Base-by-base conservation (phyloP, 2,329 filamentous ascomycete species). In the Fusarium coffeatum region DNA sequence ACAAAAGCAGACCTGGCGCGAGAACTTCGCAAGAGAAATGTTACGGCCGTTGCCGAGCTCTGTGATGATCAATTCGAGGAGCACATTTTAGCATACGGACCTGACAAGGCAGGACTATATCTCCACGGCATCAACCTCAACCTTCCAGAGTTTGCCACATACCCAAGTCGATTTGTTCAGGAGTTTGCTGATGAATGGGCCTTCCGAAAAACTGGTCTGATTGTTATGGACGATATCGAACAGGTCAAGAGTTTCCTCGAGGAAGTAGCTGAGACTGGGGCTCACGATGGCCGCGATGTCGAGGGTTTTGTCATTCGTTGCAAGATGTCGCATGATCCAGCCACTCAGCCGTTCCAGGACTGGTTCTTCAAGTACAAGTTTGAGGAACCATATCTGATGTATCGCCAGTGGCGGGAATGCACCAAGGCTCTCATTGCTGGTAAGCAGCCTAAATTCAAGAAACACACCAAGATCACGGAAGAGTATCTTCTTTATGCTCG, bases 301-400 rank as follows among this genome's bases (percentile, higher is more conserved):
- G 96, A 99, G 80, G 96, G 96, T 6, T 99, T 99, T 74, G 96
- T 99, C 60, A 92, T 99, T 72, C 91, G 96, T 59, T 98, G 96
- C 86, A 93, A 89, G 82, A 89, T 84, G 84, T 83, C 85, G 18
- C 76, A 80, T n/a, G 80, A 89, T 28, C 83, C 83, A 1, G 82
- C 80, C 2, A 77, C 79, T 16, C 79, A 79, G 3, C 86, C 88
- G 1, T 96, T 90, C 78, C 83, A 88, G n/a, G 94, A 99, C 79
- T 99, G 96, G 96, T 99, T 99, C 81, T 99, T 99, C 90, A 99
- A 99, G 81, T 99, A 94, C 88, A 99, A 99, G 83, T 99, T 99
- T 65, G 96, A 99, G 77, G 96, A 99, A 82, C 96, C 96, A 1
- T 99, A 99, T 78, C 84, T 99, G 65, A 97, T 99, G 93, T 99